Evolutionary conservation across 495 filamentous ascomycete species (phyloP).

Genomic region (Staphylotrichum tortipilum): DNA sequence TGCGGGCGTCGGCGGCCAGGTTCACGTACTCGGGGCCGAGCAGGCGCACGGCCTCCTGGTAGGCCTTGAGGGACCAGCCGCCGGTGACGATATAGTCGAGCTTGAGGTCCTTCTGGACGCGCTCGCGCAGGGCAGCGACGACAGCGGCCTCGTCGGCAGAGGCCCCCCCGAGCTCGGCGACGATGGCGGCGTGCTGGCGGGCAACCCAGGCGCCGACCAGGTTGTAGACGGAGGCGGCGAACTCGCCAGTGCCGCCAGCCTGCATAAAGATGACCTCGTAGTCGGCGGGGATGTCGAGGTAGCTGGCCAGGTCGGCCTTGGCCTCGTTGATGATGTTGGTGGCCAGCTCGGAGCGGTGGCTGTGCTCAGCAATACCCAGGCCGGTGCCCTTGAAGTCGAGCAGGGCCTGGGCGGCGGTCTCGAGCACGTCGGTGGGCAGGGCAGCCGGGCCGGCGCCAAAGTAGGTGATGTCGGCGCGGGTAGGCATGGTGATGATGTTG

Average conservation of each 20-base stretch:
- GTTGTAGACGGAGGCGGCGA: conserved; percentile 74
- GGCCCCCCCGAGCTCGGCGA: conserved; percentile 27
- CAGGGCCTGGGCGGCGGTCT: conserved; percentile 62
- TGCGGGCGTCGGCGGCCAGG: conserved; percentile 61
- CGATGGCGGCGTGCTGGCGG: conserved; percentile 39
- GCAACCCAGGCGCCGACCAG: conserved; percentile 75
- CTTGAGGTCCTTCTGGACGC: conserved; percentile 57
- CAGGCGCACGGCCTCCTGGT: conserved; percentile 69
- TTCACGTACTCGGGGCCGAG: conserved; percentile 73
- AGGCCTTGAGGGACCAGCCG: conserved; percentile 89
- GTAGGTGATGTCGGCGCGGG: conserved; percentile 29
- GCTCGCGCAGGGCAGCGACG: conserved; percentile 48
- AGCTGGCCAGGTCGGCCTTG: conserved; percentile 55
- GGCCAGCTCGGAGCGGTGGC: conserved; percentile 75
- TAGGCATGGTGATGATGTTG: conserved; percentile 30
- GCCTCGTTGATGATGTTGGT: conserved; percentile 56
- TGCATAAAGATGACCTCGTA: conserved; percentile 80
- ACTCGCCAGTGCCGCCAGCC: conserved; percentile 73
- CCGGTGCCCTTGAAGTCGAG: conserved; percentile 77
- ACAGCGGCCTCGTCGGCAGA: conserved; percentile 40
- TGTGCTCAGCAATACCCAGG: conserved; percentile 76
- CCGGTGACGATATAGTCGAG: conserved; percentile 90
- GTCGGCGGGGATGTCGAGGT: conserved; percentile 62
- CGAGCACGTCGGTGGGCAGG: conserved; percentile 69
- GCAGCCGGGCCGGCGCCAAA: conserved; percentile 83